phyloP scores from a whole-genome alignment of 1,139 yeast genomes.

The Suzukiozyma palmioleophila region DNA sequence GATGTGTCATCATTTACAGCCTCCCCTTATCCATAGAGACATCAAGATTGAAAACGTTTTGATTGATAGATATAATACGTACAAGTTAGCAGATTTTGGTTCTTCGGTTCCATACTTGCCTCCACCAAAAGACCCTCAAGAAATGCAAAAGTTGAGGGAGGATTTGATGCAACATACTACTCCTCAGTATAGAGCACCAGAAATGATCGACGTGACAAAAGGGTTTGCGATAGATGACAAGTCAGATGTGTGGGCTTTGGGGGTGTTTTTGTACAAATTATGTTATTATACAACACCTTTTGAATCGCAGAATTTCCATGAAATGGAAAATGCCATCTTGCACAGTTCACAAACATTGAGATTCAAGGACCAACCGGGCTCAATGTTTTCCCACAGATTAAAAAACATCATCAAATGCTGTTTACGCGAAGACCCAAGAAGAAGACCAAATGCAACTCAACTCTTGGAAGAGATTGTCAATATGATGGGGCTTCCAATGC shows the following conservation, averaged over 20 bases:
- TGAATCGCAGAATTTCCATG: slow-evolving; percentile 53
- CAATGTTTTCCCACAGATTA: slow-evolving; percentile 39
- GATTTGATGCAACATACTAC: slow-evolving; percentile 91
- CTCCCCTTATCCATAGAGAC: slow-evolving; percentile 87
- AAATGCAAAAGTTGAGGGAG: slow-evolving; percentile 64
- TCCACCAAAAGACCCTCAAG: slow-evolving; percentile 63
- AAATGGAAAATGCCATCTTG: slow-evolving; percentile 37
- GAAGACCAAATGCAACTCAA: slow-evolving; percentile 70
- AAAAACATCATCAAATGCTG: slow-evolving; percentile 59
- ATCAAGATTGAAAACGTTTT: slow-evolving; percentile 93
- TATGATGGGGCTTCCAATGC: slow-evolving; percentile 54
- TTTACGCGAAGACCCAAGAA: slow-evolving; percentile 62
- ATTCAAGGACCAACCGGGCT: slow-evolving; percentile 35
- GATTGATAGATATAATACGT: slow-evolving; percentile 66
- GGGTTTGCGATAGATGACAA: slow-evolving; percentile 91
- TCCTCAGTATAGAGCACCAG: slow-evolving; percentile 96
- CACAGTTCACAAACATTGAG: slow-evolving; percentile 30
- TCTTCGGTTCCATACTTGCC: slow-evolving; percentile 70
- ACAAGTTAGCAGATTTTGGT: slow-evolving; percentile 91
- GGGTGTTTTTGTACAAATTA: slow-evolving; percentile 82
- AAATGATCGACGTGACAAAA: slow-evolving; percentile 85
- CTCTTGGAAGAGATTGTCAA: slow-evolving; percentile 65
- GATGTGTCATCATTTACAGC: slow-evolving; percentile 79
- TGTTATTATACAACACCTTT: slow-evolving; percentile 95
- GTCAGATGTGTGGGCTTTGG: slow-evolving; percentile 95